phyloP scores from a whole-genome alignment of 108 stramenopile genomes.

The Aureococcus anophagefferens region DNA sequence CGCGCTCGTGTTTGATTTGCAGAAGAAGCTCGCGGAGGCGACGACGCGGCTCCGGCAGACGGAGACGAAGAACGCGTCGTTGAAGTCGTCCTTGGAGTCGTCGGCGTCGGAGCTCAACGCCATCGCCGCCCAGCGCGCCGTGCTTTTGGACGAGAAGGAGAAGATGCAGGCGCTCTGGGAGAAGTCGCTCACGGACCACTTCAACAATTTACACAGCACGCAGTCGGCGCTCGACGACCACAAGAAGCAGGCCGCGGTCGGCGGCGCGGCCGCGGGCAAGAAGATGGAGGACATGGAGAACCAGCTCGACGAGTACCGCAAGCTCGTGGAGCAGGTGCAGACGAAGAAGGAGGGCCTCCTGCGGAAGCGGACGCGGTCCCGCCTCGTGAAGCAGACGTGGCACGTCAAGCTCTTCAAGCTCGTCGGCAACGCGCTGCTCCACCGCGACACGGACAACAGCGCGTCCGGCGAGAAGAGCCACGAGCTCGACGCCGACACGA shows the following conservation, averaged over 20 bases:
- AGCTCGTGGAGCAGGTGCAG: neutral
- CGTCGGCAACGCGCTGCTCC: neutral
- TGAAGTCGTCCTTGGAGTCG: neutral
- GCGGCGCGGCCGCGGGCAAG: neutral
- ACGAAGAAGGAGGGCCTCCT: neutral
- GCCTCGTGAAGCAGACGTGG: conserved; percentile 1
- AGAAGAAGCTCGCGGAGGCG: neutral
- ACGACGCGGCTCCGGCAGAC: neutral
- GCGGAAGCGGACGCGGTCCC: neutral
- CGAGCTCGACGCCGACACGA: neutral
- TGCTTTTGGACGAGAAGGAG: neutral
- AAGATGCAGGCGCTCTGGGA: conserved; percentile 1
- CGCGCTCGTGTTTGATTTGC: neutral
- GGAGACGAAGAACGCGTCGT: neutral
- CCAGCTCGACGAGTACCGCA: neutral
- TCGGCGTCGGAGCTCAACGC: neutral
- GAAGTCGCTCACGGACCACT: neutral
- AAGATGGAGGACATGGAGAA: neutral
- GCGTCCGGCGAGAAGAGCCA: neutral
- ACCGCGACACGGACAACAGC: neutral
- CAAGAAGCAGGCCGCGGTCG: neutral
- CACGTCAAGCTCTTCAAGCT: neutral
- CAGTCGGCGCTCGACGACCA: neutral
- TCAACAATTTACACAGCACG: neutral
- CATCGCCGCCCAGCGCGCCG: neutral